Percentiles rank a stretch among this genome's conserved stretches.
phyloP scores from a whole-genome alignment of 176 grass and related monocot genomes.

The Miscanthus lutarioriparius region DNA sequence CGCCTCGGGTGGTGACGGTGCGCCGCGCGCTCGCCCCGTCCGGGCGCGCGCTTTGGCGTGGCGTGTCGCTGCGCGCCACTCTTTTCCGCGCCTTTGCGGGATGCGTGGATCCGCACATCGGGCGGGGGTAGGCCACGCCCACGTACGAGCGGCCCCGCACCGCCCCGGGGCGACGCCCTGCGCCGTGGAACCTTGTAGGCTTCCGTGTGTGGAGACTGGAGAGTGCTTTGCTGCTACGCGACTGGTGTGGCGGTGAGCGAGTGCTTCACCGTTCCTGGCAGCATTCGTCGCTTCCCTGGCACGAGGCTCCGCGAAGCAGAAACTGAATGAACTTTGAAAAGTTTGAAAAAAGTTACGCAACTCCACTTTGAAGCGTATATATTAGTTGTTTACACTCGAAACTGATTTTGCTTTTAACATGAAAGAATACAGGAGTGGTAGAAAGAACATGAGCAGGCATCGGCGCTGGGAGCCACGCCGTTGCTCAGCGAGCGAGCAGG shows the following conservation, averaged over 20 bases:
- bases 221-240: too few relatives aligned
- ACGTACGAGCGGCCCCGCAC: background rate
- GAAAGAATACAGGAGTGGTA: background rate
- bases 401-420: background rate
- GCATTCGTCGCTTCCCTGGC: background rate
- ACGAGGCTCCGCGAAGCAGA: slow-evolving; percentile 14
- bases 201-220: background rate
- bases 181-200: slow-evolving; percentile 22
- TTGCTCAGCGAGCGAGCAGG: too few relatives aligned
- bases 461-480: too few relatives aligned
- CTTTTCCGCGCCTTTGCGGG: slow-evolving; percentile 44
- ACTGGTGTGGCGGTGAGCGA: background rate
- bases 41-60: slow-evolving; percentile 5
- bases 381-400: background rate
- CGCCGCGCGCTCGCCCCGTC: slow-evolving; percentile 53
- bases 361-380: background rate
- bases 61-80: slow-evolving; percentile 26
- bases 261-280: background rate
- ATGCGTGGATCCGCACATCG: slow-evolving; percentile 59
- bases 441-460: too few relatives aligned
- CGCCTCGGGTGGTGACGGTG: slow-evolving; percentile 40
- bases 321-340: background rate
- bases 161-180: background rate
- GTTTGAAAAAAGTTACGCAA: background rate
- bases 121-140: background rate